Conservation (phyloP, 2,329 filamentous ascomycete species). For the Alternaria incomplexa region DNA sequence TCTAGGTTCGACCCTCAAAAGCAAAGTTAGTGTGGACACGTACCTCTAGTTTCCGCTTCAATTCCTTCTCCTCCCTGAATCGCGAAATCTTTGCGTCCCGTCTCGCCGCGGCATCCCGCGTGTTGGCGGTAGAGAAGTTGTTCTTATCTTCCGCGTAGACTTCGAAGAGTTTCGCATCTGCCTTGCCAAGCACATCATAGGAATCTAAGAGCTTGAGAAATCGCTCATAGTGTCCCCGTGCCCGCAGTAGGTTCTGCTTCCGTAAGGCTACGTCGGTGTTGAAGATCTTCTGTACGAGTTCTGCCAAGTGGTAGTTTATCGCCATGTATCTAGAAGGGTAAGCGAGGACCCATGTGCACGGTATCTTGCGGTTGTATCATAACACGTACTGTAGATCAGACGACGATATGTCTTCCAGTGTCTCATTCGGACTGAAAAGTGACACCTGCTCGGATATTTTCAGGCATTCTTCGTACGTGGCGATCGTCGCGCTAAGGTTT, state of each 20-base stretch:
- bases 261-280: constrained; percentile 60
- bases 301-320: constrained; percentile 78
- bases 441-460: constrained; percentile 72
- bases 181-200: constrained; percentile 72
- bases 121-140: constrained; percentile 74
- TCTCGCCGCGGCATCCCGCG: constrained; percentile 69
- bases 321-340: constrained; percentile 68
- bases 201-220: constrained; percentile 79
- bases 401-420: constrained; percentile 83
- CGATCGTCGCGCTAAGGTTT: constrained; percentile 70
- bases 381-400: constrained; percentile 73
- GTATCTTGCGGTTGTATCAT: not conserved
- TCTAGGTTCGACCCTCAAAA: constrained; percentile 13
- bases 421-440: constrained; percentile 90
- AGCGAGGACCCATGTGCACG: constrained; percentile 2
- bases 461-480: constrained; percentile 75
- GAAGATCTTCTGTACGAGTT: constrained; percentile 74
- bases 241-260: constrained; percentile 65
- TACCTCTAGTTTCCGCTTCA: constrained; percentile 82
- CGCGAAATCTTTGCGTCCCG: constrained; percentile 85
- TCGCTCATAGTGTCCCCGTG: constrained; percentile 74
- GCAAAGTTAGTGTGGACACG: constrained; percentile 14
- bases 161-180: constrained; percentile 73
- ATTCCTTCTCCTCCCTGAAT: constrained; percentile 82
- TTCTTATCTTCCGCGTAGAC: constrained; percentile 73